Evolutionary conservation across 164 flowering plant species (phyloP), one percentile per base, ranked within the genome.

Genomic region (Dillenia turbinata): DNA sequence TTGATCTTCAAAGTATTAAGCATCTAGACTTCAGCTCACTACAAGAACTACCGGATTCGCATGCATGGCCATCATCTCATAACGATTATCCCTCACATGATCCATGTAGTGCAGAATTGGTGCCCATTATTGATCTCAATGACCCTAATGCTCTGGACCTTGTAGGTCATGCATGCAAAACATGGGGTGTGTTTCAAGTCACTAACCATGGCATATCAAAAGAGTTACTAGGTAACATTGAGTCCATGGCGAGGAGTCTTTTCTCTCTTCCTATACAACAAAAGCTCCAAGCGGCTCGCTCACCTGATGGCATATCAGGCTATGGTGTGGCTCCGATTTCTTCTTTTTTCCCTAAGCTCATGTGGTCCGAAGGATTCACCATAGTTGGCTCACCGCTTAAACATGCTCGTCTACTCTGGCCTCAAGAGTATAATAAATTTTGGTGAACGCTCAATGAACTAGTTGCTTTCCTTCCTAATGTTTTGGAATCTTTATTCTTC

Each of bases 321-420:
- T 93, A 90, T 46, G 97, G 98, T 8, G 66, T 74, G 0, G 86
- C 90, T 8, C 76, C 87, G 14, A 85, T 90, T 24, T 82, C 97
- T 4, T 71, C 84, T 14, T 87, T 90, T 72, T 90, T 83, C 67
- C 63, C 82, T 9, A 87, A 90, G 72, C 81, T 58, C 46, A 76
- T 90, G 85, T 93, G 98, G 98, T 83, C 83, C 0, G 97, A 93
- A 56, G 97, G 98, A 2, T 93, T 87, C 79, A 90, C 96, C 54
- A 79, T 90, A 22, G 63, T 70, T 33, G 96, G 94, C 1, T 87
- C 97, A 0, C 86, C 88, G 0, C 58, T 66, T 5, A 84, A 90
- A 33, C 94, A 89, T 54, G 94, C 87, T 44, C 79, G 86, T 54
- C 76, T 65, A 55, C 92, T 93, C 54, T 90, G 97, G 97, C 94